Conservation (phyloP, 2,329 filamentous ascomycete genomes). For the Phialophora tarda region DNA sequence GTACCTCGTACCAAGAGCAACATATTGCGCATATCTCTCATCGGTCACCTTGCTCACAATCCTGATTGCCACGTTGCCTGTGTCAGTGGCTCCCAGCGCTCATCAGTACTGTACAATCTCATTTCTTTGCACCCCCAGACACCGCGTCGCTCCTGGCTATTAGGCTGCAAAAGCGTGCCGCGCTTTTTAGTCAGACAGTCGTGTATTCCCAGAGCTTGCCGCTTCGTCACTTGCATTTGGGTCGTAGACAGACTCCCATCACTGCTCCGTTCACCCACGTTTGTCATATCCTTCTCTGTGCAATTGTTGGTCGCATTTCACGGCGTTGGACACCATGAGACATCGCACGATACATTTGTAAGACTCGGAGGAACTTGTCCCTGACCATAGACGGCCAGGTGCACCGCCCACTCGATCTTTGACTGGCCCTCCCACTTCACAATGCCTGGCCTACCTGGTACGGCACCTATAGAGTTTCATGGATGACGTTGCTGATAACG, state of each 20-base stretch:
- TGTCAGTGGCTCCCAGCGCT: too few species aligned
- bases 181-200: background rate
- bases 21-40: too few species aligned
- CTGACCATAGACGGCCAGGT: conserved; percentile 3
- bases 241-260: background rate
- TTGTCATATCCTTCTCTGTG: background rate
- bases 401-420: background rate
- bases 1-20: too few species aligned
- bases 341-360: conserved; percentile 2
- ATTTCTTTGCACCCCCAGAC: too few species aligned
- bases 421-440: conserved; percentile 2
- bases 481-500: conserved; percentile 1
- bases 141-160: too few species aligned
- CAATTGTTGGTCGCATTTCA: conserved; percentile 2
- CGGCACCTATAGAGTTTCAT: background rate
- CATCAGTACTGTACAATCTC: too few species aligned
- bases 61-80: too few species aligned
- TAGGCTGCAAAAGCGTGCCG: too few species aligned
- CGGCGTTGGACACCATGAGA: conserved; percentile 24
- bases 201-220: background rate
- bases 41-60: too few species aligned
- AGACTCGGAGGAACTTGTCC: conserved; percentile 20
- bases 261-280: background rate
- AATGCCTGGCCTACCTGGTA: conserved; percentile 40
- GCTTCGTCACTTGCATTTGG: conserved; percentile 13